These are phyloP conservation scores for Mortierella hygrophila DNA, from an alignment of 192 early-diverging fungal species.

Conservation along the genomic window DNA sequence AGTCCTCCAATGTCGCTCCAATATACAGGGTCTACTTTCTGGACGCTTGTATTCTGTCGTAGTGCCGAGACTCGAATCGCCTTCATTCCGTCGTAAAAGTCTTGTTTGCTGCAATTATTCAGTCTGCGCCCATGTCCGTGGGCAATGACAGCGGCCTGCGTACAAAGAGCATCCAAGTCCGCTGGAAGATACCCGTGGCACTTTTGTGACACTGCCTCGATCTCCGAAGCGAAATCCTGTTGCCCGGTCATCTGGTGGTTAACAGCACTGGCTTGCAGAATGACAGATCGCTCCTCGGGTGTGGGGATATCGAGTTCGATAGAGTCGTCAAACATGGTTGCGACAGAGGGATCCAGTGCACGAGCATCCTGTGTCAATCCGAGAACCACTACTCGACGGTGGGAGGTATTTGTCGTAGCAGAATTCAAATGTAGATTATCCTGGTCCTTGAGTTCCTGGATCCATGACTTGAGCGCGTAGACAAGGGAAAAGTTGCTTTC, in stretches of 20 bases:
- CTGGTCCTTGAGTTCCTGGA: constrained; percentile 15
- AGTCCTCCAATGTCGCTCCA: constrained; percentile 91
- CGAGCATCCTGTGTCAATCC: constrained; percentile 27
- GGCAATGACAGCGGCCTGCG: constrained; percentile 26
- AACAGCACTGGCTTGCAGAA: constrained; percentile 47
- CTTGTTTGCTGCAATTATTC: constrained; percentile 45
- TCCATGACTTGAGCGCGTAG: constrained; percentile 36
- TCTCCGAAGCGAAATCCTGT: not conserved
- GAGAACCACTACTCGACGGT: constrained; percentile 13
- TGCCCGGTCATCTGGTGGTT: constrained; percentile 13
- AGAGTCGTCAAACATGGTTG: constrained; percentile 52
- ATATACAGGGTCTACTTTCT: constrained; percentile 63
- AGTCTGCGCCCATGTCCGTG: constrained; percentile 45
- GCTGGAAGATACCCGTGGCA: constrained; percentile 71
- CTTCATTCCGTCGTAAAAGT: constrained; percentile 58
- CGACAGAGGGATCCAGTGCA: constrained; percentile 28
- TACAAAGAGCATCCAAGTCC: constrained; percentile 64
- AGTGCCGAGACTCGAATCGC: constrained; percentile 46
- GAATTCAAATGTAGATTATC: constrained; percentile 2
- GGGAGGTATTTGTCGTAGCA: not conserved
- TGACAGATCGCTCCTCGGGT: constrained; percentile 57
- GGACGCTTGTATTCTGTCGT: constrained; percentile 49
- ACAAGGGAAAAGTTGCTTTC: constrained; percentile 28
- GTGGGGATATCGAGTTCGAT: constrained; percentile 67
- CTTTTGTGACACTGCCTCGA: constrained; percentile 44